Conservation (phyloP, 192 early-diverging fungal genomes). For the Obelidium mucronatum region DNA sequence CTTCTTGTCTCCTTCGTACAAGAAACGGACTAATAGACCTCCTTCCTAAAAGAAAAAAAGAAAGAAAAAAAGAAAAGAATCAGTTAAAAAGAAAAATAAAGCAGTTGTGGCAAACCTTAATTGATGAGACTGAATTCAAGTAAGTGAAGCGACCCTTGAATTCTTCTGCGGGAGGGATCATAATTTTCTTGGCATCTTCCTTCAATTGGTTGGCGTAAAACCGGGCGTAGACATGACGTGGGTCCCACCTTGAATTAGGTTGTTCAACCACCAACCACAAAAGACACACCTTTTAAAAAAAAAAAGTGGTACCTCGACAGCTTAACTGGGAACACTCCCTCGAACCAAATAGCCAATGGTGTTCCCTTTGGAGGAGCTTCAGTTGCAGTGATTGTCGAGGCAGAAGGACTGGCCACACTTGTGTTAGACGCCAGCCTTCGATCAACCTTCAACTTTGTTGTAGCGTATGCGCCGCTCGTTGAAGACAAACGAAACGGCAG, state of each 20-base stretch:
- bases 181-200: constrained; percentile 33
- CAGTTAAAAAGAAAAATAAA: not conserved
- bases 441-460: too few relatives aligned
- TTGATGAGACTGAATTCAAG: constrained; percentile 42
- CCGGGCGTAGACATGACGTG: constrained; percentile 34
- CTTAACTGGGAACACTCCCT: constrained; percentile 58
- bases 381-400: too few relatives aligned
- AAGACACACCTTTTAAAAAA: not conserved
- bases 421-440: too few relatives aligned
- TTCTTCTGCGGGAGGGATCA: constrained; percentile 35
- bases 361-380: too few relatives aligned
- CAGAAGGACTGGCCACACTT: too few relatives aligned
- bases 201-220: constrained; percentile 41
- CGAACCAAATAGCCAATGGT: constrained; percentile 60
- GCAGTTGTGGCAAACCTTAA: too few relatives aligned
- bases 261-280: not conserved
- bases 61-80: not conserved
- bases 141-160: constrained; percentile 49
- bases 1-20: constrained; percentile 49
- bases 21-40: constrained; percentile 53
- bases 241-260: constrained; percentile 36
- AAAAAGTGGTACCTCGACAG: constrained; percentile 20
- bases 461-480: too few relatives aligned
- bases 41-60: constrained; percentile 51
- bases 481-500: too few relatives aligned